Percentiles rank a stretch among this genome's conserved stretches.
Evolutionary conservation across 192 early-diverging fungal genomes (phyloP).

Genomic region (Coemansia sp.): DNA sequence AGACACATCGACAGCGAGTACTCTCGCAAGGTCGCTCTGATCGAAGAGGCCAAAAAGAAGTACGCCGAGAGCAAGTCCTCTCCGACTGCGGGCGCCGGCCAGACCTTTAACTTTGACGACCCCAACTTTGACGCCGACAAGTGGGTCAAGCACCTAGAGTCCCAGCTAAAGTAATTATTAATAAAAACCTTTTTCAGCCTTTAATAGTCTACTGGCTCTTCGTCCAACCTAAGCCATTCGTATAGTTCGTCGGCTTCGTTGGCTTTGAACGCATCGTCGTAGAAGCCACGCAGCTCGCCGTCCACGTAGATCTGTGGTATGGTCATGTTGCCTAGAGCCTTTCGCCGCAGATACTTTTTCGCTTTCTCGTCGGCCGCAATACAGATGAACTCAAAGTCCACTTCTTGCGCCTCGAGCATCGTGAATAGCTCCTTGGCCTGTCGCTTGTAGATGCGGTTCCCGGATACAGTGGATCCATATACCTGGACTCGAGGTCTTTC

Average conservation of each 20-base stretch:
- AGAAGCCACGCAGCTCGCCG: constrained; percentile 55
- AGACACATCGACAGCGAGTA: constrained; percentile 42
- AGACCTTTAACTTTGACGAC: constrained; percentile 45
- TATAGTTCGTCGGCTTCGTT: constrained; percentile 55
- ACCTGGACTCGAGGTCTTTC: constrained; percentile 51
- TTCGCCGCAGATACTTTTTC: constrained; percentile 56
- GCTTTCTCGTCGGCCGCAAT: constrained; percentile 57
- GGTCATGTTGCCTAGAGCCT: constrained; percentile 53
- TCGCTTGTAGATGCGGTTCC: constrained; percentile 54
- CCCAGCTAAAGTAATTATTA: constrained; percentile 25
- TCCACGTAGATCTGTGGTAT: constrained; percentile 59
- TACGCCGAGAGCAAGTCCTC: constrained; percentile 42
- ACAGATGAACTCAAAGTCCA: constrained; percentile 60
- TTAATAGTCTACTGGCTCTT: constrained; percentile 52
- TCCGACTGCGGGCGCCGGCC: not conserved
- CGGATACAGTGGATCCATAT: constrained; percentile 54
- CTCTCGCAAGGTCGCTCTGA: constrained; percentile 49
- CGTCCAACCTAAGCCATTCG: constrained; percentile 57
- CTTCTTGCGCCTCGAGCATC: constrained; percentile 53
- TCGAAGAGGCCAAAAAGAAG: constrained; percentile 56
- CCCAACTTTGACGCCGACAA: constrained; percentile 53
- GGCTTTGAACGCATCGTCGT: constrained; percentile 54
- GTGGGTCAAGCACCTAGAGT: constrained; percentile 49
- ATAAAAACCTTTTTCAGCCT: not conserved
- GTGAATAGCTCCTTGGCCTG: constrained; percentile 49